A percentile compares a stretch with the other conserved stretches of the same genome.
Conservation (phyloP, 2,329 filamentous ascomycete genomes). For the Amauroascus verrucosus region DNA sequence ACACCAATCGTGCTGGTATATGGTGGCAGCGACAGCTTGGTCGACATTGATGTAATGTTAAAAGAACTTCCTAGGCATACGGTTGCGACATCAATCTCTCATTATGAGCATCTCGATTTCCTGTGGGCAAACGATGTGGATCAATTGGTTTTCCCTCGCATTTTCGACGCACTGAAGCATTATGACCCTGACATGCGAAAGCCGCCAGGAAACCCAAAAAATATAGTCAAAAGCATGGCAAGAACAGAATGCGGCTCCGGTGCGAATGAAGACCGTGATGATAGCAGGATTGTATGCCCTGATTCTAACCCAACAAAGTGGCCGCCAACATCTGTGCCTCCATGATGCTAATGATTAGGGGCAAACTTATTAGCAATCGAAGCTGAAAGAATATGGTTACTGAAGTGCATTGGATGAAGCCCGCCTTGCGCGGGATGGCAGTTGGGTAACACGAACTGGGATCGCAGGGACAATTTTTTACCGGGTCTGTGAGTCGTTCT, state of each 20-base stretch:
- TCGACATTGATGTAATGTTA: conserved; percentile 89
- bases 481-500: neutral
- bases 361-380: neutral
- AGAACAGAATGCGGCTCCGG: neutral
- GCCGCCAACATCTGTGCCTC: neutral
- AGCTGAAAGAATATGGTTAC: neutral
- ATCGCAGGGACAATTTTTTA: neutral
- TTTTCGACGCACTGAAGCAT: conserved; percentile 76
- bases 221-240: neutral
- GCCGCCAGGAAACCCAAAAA: neutral
- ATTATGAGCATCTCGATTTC: conserved; percentile 96
- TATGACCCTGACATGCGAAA: conserved; percentile 32
- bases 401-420: neutral
- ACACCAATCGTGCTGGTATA: conserved; percentile 91
- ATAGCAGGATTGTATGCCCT: neutral
- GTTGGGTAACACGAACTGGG: neutral
- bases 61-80: conserved; percentile 77
- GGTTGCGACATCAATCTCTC: conserved; percentile 71
- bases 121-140: conserved; percentile 85
- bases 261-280: neutral
- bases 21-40: conserved; percentile 82
- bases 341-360: neutral
- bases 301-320: neutral
- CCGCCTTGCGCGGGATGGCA: neutral
- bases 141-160: conserved; percentile 74